Percentiles rank a stretch among this genome's conserved stretches.
phyloP scores from a whole-genome alignment of 1,284 basidiomycete species.

The Mycena citricolor region DNA sequence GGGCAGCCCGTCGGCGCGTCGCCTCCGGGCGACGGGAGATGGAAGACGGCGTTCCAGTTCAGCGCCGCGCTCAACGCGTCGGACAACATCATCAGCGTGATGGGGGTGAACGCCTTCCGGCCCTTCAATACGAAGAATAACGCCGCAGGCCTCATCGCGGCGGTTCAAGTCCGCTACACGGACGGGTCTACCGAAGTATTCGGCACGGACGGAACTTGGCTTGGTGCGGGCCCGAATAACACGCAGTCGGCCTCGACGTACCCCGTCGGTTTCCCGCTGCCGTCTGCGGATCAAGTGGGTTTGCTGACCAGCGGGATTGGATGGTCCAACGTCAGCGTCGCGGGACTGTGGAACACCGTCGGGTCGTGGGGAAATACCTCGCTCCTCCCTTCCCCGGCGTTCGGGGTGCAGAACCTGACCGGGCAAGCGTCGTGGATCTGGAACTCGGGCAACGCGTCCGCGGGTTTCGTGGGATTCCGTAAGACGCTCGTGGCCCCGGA shows the following conservation, averaged over 20 bases:
- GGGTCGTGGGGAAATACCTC: too few relatives aligned
- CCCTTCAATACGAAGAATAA: conserved; percentile 1
- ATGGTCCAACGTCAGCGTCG: too few relatives aligned
- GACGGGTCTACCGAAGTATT: conserved; percentile 10
- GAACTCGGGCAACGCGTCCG: conserved; percentile 4
- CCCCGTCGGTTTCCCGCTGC: conserved; percentile 10
- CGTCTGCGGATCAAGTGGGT: too few relatives aligned
- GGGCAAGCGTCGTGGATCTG: conserved; percentile 20
- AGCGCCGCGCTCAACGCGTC: conserved; percentile 11
- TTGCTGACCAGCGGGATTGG: too few relatives aligned
- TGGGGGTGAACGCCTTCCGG: conserved; percentile 1
- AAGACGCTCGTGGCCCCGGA: conserved; percentile 6
- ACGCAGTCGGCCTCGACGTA: not conserved
- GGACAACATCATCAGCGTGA: conserved; percentile 12
- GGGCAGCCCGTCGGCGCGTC: conserved; percentile 15
- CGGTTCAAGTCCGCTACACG: conserved; percentile 8
- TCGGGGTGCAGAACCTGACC: too few relatives aligned
- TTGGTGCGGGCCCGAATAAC: conserved; percentile 4
- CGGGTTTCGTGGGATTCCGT: conserved; percentile 14
- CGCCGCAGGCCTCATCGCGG: conserved; percentile 15
- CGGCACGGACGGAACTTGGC: conserved; percentile 11
- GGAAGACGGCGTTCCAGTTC: conserved; percentile 3
- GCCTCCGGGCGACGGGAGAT: not conserved
- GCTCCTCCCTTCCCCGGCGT: too few relatives aligned
- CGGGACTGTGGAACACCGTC: too few relatives aligned